A percentile compares a stretch with the other conserved stretches of the same genome.
These are phyloP conservation scores for Lentinus tigrinus DNA, from an alignment of 768 basidiomycete genomes.

Conservation along the genomic window DNA sequence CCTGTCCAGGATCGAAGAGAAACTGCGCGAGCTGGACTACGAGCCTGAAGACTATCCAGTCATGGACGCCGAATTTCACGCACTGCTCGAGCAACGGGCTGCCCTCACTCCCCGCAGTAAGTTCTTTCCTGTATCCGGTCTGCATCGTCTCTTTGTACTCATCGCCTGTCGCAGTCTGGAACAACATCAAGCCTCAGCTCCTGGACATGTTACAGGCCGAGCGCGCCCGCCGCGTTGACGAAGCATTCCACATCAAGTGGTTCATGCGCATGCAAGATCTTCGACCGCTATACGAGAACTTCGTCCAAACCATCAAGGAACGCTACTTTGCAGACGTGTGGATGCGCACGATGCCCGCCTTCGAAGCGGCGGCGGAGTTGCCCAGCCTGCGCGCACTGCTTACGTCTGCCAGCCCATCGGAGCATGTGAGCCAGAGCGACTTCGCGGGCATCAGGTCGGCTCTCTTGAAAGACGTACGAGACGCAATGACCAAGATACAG, in stretches of 20 bases:
- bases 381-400: neutral
- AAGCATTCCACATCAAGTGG: neutral
- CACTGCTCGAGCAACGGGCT: neutral
- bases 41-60: neutral
- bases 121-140: neutral
- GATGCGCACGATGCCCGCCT: slow-evolving; percentile 1
- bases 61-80: neutral
- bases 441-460: neutral
- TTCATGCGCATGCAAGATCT: neutral
- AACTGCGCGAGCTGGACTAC: slow-evolving; percentile 6
- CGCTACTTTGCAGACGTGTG: neutral
- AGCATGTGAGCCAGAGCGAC: neutral
- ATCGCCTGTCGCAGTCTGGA: neutral
- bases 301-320: neutral
- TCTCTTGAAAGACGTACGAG: neutral
- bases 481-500: neutral
- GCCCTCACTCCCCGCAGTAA: slow-evolving; percentile 1
- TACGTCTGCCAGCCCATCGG: neutral
- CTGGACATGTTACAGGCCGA: neutral
- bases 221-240: neutral
- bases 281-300: neutral
- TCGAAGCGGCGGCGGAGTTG: neutral
- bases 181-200: neutral
- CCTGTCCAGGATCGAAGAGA: slow-evolving; percentile 2
- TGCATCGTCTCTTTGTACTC: too few relatives aligned